Evolutionary conservation across 2,329 filamentous ascomycete genomes (phyloP), one percentile per base, ranked within the genome.

Genomic region (Sporothrix protearum): DNA sequence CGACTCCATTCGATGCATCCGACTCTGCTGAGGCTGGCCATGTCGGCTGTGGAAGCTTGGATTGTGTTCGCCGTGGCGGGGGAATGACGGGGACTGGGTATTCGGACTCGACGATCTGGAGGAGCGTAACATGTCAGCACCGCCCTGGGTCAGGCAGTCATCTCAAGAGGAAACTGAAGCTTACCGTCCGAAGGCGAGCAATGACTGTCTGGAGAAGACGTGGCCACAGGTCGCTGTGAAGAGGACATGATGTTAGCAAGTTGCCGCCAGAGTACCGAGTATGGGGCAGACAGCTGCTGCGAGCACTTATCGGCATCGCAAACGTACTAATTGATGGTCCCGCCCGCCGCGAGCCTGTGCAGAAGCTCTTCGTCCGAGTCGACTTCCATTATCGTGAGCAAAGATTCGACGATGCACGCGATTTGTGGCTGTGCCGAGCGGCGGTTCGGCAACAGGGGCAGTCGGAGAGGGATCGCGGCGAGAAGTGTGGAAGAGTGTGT

Each of bases 31-130:
- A 25, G 36, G 78, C 76, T n/a, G 85, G 84, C 1, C 84, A 82
- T 28, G 83, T 80, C 66, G 82, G 75, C 75, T 84, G 83, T 69
- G 83, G 82, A 68, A 85, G 79, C 72, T 82, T 81, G 75, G 81
- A 82, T 72, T 82, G 78, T 76, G 82, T 77, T 73, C 81, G 80
- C 57, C 82, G 76, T 30, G 80, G 80, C 14, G 82, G 81, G 19
- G 82, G 81, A 45, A 86, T 85, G 69, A 88, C 81, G 69, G 92
- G 92, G 76, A 91, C 90, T 55, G 92, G 89, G 76, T 97, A 97
- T 69, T 91, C 89, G 78, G 89, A 85, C 79, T 88, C 87, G 53
- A 92, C 87, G 75, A 94, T 95, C 92, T 96, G 10, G 63, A 30
- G 47, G 3, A 7, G 49, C 9, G 45, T 42, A 55, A 22, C 1